A percentile compares a stretch with the other conserved stretches of the same genome.
Conservation (phyloP, 2,329 filamentous ascomycete species). For the Pseudogymnoascus sp. region DNA sequence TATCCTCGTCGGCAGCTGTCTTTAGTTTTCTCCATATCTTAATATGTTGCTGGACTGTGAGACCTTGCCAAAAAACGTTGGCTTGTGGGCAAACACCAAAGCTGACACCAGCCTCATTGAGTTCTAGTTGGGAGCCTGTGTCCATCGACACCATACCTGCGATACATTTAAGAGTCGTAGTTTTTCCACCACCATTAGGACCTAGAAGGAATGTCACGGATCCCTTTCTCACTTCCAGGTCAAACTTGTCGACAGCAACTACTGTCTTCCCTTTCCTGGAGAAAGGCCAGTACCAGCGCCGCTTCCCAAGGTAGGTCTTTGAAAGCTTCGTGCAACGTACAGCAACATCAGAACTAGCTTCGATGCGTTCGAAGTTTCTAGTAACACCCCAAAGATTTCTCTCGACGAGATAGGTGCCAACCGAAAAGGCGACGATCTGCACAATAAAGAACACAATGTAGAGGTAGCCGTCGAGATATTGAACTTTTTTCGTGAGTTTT, state of each 20-base stretch:
- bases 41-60: constrained; percentile 59
- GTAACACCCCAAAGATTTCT: constrained; percentile 48
- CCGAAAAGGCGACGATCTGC: constrained; percentile 52
- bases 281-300: constrained; percentile 26
- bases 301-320: constrained; percentile 23
- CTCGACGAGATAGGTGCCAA: constrained; percentile 54
- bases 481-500: constrained; percentile 56
- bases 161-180: constrained; percentile 59
- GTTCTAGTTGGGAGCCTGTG: constrained; percentile 37
- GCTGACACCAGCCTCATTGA: constrained; percentile 24
- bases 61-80: constrained; percentile 53
- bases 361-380: constrained; percentile 26
- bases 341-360: constrained; percentile 23
- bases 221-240: constrained; percentile 50
- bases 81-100: constrained; percentile 28
- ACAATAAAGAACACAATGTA: constrained; percentile 54
- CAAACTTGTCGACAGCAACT: constrained; percentile 52
- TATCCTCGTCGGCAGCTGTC: constrained; percentile 35
- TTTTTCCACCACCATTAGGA: constrained; percentile 61
- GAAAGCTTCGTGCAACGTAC: constrained; percentile 23
- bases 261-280: constrained; percentile 38
- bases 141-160: constrained; percentile 56
- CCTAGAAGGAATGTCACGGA: constrained; percentile 60
- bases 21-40: constrained; percentile 58
- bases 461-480: constrained; percentile 49